Base-by-base conservation (phyloP, 2,329 filamentous ascomycete genomes). In the Colletotrichum sublineola region DNA sequence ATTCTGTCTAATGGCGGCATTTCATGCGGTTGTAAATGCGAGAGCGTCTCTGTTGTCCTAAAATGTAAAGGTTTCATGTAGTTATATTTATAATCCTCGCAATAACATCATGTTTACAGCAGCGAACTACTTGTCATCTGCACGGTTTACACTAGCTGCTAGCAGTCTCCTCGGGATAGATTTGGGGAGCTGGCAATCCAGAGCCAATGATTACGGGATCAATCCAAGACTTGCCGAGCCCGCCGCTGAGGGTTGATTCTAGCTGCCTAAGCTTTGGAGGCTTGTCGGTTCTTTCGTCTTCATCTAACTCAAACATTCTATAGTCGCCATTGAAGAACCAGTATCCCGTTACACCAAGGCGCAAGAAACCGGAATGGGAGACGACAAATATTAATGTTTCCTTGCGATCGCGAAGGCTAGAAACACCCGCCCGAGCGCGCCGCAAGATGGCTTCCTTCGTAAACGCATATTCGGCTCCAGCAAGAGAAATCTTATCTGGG, bases 341-440 rank as follows among this genome's bases (percentile, higher is more conserved):
- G 74, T 82, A 83, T 2, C 89, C 87, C 11, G 84, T 86, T 9
- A 92, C 85, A 11, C 85, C 89, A 3, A 84, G 78, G n/a, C 90
- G 82, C 73, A 93, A 76, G 78, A 92, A 93, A 0, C 86, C 89
- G 2, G 90, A 89, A 80, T 93, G 91, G 1, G 88, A 88, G 5
- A 93, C 90, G 0, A 93, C 90, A 12, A 91, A 84, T 66, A 93
- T 85, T 63, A 90, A 83, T 75, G 89, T 88, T 80, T 93, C 90
- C 0, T 87, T 85, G 0, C 90, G 84, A 15, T 76, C 75, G 73
- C 86, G 83, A 33, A 93, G 82, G 36, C 83, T 82, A 42, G 81
- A 80, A 1, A 92, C 82, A 53, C 84, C 85, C 0, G 80, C 78
- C 75, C 87, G 85, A 0, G 86, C 91, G 15, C 91, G 87, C 0